Conservation (phyloP, 805 yeast species). For the Yamadazyma laniorum region DNA sequence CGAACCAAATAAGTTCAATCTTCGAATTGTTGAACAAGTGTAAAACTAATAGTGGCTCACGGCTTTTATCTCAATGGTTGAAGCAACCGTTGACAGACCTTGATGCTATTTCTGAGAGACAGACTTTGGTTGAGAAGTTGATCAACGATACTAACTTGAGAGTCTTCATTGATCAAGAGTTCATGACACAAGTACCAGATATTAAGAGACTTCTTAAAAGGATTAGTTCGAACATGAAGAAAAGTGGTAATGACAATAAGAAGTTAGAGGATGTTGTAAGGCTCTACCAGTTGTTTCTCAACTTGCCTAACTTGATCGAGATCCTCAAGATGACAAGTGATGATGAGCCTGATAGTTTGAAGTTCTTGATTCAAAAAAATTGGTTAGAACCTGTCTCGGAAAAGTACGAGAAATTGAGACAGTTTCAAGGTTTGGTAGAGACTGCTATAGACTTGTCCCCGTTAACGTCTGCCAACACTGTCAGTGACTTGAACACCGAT, state of each 20-base stretch:
- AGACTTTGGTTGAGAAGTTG: conserved; percentile 68
- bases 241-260: conserved; percentile 44
- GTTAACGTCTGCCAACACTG: conserved; percentile 51
- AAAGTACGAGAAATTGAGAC: conserved; percentile 51
- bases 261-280: conserved; percentile 86
- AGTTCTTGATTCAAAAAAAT: conserved; percentile 39
- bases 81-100: conserved; percentile 86
- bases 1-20: conserved; percentile 47
- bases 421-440: conserved; percentile 83
- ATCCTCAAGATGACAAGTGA: conserved; percentile 46
- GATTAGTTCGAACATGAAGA: conserved; percentile 38
- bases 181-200: conserved; percentile 77
- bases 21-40: conserved; percentile 86
- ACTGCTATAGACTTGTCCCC: conserved; percentile 88
- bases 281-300: conserved; percentile 73
- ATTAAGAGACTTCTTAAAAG: conserved; percentile 72
- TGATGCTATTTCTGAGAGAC: conserved; percentile 62
- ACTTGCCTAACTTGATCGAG: conserved; percentile 66
- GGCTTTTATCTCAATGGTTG: conserved; percentile 89
- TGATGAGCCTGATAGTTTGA: conserved; percentile 26
- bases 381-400: conserved; percentile 62
- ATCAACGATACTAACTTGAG: conserved; percentile 69
- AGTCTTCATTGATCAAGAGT: conserved; percentile 61
- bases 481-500: conserved; percentile 51
- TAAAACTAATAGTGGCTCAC: conserved; percentile 84